Percentiles rank a stretch among this genome's conserved stretches.
These are phyloP conservation scores for Hygrocybe coccinea DNA, from an alignment of 768 basidiomycete species.

Conservation along the genomic window DNA sequence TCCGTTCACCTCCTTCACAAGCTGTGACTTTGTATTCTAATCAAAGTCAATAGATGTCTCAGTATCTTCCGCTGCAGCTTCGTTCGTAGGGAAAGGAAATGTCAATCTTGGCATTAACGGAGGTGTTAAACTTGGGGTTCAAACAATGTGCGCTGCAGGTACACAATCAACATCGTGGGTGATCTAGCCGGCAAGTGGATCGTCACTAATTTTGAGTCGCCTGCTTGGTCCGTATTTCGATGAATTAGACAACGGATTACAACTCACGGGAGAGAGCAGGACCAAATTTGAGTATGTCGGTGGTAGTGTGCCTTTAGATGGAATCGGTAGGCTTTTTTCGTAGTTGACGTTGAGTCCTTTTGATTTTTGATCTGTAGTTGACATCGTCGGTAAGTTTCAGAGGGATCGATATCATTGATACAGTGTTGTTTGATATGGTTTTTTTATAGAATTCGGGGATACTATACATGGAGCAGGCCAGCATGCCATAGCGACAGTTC, in stretches of 20 bases:
- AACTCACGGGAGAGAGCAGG: slow-evolving; percentile 47
- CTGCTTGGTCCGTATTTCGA: slow-evolving; percentile 74
- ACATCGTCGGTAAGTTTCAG: slow-evolving; percentile 87
- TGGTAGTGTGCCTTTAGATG: slow-evolving; percentile 95
- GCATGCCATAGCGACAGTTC: slow-evolving; percentile 85
- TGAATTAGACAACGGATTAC: slow-evolving; percentile 51
- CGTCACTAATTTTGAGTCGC: slow-evolving; percentile 92
- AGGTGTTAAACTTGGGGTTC: slow-evolving; percentile 81
- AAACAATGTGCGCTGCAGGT: slow-evolving; percentile 88
- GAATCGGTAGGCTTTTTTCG: slow-evolving; percentile 62
- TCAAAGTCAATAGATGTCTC: slow-evolving; percentile 7
- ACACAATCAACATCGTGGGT: slow-evolving; percentile 72
- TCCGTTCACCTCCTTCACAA: too few relatives aligned
- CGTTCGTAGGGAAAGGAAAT: slow-evolving; percentile 96
- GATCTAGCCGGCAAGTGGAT: slow-evolving; percentile 87
- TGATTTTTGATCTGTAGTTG: slow-evolving; percentile 73
- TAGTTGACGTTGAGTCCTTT: slow-evolving; percentile 3
- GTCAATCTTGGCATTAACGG: slow-evolving; percentile 95
- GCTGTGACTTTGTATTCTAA: neutral
- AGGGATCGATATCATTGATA: neutral
- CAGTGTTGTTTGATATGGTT: neutral
- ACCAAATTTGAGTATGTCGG: slow-evolving; percentile 95
- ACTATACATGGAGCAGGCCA: slow-evolving; percentile 99
- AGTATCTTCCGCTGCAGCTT: slow-evolving; percentile 91
- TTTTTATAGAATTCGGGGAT: slow-evolving; percentile 85